Conservation (phyloP, 345 rosid species). For the Psidium friedrichsthalianum region DNA sequence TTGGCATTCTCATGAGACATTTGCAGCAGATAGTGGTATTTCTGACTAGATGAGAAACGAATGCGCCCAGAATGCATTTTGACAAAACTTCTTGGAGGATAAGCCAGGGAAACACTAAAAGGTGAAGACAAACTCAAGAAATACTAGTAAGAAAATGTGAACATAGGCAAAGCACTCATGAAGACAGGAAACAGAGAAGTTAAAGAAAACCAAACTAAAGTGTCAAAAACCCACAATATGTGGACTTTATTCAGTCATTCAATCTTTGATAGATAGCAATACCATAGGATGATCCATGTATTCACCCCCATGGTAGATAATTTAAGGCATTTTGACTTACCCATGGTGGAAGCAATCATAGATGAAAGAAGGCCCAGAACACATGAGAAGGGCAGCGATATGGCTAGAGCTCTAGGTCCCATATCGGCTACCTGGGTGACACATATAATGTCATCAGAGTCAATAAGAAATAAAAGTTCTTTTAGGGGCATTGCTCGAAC, state of each 20-base stretch:
- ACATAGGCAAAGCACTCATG: not conserved
- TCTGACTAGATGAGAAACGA: not conserved
- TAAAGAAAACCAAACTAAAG: not conserved
- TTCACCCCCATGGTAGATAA: not conserved
- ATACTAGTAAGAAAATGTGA: not conserved
- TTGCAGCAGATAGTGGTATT: not conserved
- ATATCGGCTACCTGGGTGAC: conserved; percentile 19
- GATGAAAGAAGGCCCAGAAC: conserved; percentile 42
- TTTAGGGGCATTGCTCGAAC: not conserved
- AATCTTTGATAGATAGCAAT: not conserved
- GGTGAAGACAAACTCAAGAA: not conserved
- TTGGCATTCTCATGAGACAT: not conserved
- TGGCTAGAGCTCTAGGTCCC: conserved; percentile 40
- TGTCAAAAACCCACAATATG: not conserved
- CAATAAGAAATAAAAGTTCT: not conserved
- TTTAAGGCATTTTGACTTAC: conserved; percentile 6
- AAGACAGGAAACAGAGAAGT: not conserved
- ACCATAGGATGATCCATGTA: not conserved
- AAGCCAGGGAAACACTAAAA: not conserved
- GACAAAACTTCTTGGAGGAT: not conserved
- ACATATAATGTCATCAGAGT: not conserved
- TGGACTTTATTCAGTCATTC: not conserved
- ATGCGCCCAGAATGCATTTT: not conserved
- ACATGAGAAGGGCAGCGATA: conserved; percentile 38
- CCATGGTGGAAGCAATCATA: conserved; percentile 42